Conservation (phyloP, 805 yeast species). For the Pichia rugopelliculosa region DNA sequence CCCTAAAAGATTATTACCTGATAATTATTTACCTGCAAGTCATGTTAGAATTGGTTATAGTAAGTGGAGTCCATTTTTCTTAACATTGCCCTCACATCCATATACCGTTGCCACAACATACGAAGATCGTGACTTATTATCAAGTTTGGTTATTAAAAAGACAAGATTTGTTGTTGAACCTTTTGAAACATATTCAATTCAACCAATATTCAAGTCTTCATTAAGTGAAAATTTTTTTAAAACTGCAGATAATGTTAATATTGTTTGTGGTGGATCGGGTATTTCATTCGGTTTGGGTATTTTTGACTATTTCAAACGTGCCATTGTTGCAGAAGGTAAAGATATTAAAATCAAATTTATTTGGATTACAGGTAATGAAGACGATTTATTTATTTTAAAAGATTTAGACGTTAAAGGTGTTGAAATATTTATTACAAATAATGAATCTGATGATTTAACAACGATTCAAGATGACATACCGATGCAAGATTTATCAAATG, state of each 20-base stretch:
- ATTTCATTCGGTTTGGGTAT: conserved; percentile 56
- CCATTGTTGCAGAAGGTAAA: conserved; percentile 16
- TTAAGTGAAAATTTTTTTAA: conserved; percentile 37
- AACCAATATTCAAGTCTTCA: conserved; percentile 36
- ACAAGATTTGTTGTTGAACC: conserved; percentile 31
- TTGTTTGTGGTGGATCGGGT: conserved; percentile 71
- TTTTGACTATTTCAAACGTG: conserved; percentile 32
- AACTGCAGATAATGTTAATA: conserved; percentile 41
- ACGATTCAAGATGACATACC: conserved; percentile 10
- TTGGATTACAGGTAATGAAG: conserved; percentile 46
- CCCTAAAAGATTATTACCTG: conserved; percentile 17
- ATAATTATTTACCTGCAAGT: conserved; percentile 40
- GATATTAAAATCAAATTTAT: conserved; percentile 34
- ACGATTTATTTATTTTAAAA: conserved; percentile 41
- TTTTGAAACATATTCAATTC: conserved; percentile 31
- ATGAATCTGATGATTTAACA: conserved; percentile 1
- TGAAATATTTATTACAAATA: conserved; percentile 33
- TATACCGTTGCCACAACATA: conserved; percentile 45
- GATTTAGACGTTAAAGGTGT: conserved; percentile 31
- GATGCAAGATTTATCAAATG: conserved; percentile 10
- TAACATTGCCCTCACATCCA: conserved; percentile 60
- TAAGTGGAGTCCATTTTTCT: conserved; percentile 32
- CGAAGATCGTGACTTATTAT: conserved; percentile 24
- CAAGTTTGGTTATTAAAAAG: conserved; percentile 40
- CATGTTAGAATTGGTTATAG: conserved; percentile 46